Evolutionary conservation across 345 rosid genomes (phyloP), one percentile per base, ranked within the genome.

Genomic region (Syzygium aqueum): DNA sequence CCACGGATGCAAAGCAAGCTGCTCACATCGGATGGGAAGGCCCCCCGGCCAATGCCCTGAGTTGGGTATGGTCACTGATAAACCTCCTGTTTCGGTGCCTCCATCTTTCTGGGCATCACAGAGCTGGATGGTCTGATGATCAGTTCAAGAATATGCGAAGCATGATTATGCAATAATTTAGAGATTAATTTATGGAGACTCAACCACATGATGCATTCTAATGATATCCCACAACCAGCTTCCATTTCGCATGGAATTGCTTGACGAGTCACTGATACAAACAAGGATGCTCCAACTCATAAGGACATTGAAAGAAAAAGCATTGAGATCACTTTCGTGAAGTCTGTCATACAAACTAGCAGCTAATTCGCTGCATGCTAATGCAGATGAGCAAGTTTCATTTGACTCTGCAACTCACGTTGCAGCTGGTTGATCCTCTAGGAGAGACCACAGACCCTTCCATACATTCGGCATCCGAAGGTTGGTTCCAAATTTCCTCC

Each of bases 1-100:
- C 98, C n/a, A 96, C 95, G 63, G 95, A 96, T 91, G 98, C 94
- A 84, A 95, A 94, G 87, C 98, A 95, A 88, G 92, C 95, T 10
- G 94, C 98, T 30, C 98, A 96, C 86, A 92, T 96, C 40, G 98
- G 97, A 87, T 88, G 91, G 88, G 96, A 94, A 33, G 96, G 97
- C 86, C 94, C 96, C 5, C 90, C 93, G 28, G 53, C 91, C 57
- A 88, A 67, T 86, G 7, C 84, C 10, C 98, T 95, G 33, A 95
- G 91, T 91, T 95, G 98, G 98, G 98, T 94, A 92, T 28, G 86
- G 78, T 37, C 3, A 17, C 14, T 67, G 13, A 23, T 67, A 10
- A 33, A 67, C 11, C 43, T 17, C 13, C 46, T 67, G 6, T 3
- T 54, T 54, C 19, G 2, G n/a, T 49, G 17, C 43, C 19, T 30